Conservation (phyloP, 2,329 filamentous ascomycete species). For the Geosmithia morbida region DNA sequence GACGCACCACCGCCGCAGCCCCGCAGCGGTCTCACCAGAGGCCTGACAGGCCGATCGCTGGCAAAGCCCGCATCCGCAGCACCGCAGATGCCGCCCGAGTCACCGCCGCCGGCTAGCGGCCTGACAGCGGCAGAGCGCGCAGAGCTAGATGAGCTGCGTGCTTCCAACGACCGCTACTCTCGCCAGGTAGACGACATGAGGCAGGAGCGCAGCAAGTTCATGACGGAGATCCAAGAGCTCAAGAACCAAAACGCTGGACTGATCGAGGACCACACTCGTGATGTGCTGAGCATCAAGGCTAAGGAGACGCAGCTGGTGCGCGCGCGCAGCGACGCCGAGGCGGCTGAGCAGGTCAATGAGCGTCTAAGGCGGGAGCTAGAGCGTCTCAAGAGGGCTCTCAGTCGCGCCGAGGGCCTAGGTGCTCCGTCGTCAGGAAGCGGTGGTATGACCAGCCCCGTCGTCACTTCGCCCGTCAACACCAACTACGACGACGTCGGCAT, state of each 20-base stretch:
- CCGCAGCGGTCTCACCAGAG: slow-evolving; percentile 55
- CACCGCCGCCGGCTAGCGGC: slow-evolving; percentile 47
- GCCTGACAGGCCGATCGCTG: slow-evolving; percentile 74
- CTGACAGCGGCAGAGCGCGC: slow-evolving; percentile 70
- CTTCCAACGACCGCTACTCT: slow-evolving; percentile 65
- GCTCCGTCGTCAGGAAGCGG: slow-evolving; percentile 9
- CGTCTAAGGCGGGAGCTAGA: slow-evolving; percentile 80
- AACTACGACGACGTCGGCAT: slow-evolving; percentile 43
- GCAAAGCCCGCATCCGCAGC: slow-evolving; percentile 52
- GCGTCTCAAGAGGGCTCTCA: slow-evolving; percentile 75
- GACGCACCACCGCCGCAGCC: slow-evolving; percentile 45
- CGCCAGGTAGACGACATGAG: slow-evolving; percentile 68
- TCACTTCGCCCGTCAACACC: slow-evolving; percentile 28
- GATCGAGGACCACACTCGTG: slow-evolving; percentile 92
- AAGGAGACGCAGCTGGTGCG: slow-evolving; percentile 96
- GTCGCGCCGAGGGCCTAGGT: slow-evolving; percentile 40
- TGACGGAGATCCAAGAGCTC: slow-evolving; percentile 81
- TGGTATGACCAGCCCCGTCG: slow-evolving; percentile 19
- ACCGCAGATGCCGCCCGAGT: slow-evolving; percentile 32
- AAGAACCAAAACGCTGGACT: slow-evolving; percentile 94
- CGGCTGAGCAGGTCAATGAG: slow-evolving; percentile 74
- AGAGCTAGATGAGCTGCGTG: slow-evolving; percentile 80
- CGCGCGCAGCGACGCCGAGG: slow-evolving; percentile 77
- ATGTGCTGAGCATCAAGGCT: slow-evolving; percentile 91
- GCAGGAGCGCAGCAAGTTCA: slow-evolving; percentile 66